Conservation (phyloP, 129 eudicot genomes). For the Deinandra increscens region DNA sequence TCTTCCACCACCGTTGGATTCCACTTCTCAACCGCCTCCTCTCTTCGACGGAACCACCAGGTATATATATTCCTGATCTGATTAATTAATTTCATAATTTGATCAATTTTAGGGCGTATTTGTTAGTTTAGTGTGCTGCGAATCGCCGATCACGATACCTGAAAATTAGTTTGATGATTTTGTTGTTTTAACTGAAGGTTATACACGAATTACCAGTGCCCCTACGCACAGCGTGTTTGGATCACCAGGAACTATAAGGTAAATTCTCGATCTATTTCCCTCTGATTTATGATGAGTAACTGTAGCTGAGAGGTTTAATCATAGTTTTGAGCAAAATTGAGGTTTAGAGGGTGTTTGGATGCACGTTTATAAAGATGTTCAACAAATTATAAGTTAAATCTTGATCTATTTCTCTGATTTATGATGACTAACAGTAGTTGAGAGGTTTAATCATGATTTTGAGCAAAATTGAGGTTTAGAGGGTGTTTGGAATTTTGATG, state of each 20-base stretch:
- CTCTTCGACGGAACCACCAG: conserved; percentile 74
- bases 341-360: background rate
- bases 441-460: too few relatives aligned
- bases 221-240: conserved; percentile 81
- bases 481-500: too few relatives aligned
- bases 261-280: background rate
- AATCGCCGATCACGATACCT: background rate
- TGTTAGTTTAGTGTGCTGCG: too few relatives aligned
- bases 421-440: too few relatives aligned
- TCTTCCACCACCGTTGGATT: conserved; percentile 56
- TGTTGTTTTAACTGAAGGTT: conserved; percentile 45
- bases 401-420: too few relatives aligned
- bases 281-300: background rate
- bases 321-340: background rate
- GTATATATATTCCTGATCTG: conserved; percentile 6
- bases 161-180: background rate
- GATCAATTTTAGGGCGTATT: background rate
- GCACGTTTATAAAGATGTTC: too few relatives aligned
- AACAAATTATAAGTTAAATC: too few relatives aligned
- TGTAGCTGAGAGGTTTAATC: background rate
- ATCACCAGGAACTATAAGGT: conserved; percentile 83
- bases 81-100: background rate
- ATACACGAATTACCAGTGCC: conserved; percentile 56
- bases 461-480: too few relatives aligned
- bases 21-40: conserved; percentile 71